These are phyloP conservation scores for Hypoxylon sp. DNA, from an alignment of 2,329 filamentous ascomycete genomes.

Conservation along the genomic window DNA sequence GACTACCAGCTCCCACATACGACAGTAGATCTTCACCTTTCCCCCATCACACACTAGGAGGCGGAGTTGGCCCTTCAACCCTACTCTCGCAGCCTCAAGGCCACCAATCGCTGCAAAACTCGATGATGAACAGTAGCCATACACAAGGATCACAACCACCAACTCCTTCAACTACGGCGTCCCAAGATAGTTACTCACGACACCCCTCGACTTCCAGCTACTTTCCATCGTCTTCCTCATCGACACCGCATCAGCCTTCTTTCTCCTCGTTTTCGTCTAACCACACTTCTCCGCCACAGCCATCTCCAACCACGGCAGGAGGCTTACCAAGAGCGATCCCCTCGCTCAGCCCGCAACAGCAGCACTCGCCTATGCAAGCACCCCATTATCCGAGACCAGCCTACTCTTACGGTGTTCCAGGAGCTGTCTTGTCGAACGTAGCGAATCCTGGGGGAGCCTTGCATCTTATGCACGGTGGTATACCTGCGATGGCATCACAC, in stretches of 20 bases:
- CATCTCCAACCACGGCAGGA: slow-evolving; percentile 64
- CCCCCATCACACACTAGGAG: slow-evolving; percentile 71
- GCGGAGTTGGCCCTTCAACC: slow-evolving; percentile 57
- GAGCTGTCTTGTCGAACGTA: slow-evolving; percentile 83
- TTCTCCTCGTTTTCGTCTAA: slow-evolving; percentile 61
- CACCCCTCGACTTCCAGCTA: slow-evolving; percentile 73
- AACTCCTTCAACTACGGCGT: slow-evolving; percentile 68
- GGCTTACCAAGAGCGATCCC: slow-evolving; percentile 55
- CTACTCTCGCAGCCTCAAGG: slow-evolving; percentile 54
- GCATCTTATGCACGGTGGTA: slow-evolving; percentile 71
- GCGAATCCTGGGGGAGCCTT: slow-evolving; percentile 80
- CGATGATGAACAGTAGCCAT: slow-evolving; percentile 65
- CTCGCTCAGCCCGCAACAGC: slow-evolving; percentile 55
- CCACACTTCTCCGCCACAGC: slow-evolving; percentile 56
- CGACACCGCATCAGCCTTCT: slow-evolving; percentile 62
- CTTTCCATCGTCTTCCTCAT: slow-evolving; percentile 68
- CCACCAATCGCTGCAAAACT: slow-evolving; percentile 50
- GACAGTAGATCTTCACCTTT: slow-evolving; percentile 77
- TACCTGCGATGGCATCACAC: slow-evolving; percentile 58
- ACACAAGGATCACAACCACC: slow-evolving; percentile 63
- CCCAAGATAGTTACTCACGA: slow-evolving; percentile 71
- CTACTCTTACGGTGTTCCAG: slow-evolving; percentile 51
- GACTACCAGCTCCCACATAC: slow-evolving; percentile 76
- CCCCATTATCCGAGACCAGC: slow-evolving; percentile 62
- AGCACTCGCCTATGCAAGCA: slow-evolving; percentile 67